These are phyloP conservation scores for Pythium plurisporium DNA, from an alignment of 352 stramenopile species.

Conservation along the genomic window DNA sequence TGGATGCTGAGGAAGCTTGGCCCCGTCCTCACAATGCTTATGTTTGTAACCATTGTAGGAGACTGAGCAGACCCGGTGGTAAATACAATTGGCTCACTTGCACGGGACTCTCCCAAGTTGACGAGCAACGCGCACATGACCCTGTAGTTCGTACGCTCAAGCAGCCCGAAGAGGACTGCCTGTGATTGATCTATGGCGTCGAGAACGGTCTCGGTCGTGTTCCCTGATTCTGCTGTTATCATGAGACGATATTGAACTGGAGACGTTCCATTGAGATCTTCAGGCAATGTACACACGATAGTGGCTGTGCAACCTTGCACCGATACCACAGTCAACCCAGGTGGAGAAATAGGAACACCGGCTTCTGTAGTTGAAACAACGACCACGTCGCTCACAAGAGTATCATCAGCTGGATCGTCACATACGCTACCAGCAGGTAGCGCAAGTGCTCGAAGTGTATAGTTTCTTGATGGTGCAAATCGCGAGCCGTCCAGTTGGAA, in stretches of 20 bases:
- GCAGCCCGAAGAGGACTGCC: background rate
- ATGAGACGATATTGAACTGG: background rate
- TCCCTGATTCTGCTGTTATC: background rate
- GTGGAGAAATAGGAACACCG: constrained; percentile 25
- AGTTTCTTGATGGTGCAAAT: constrained; percentile 26
- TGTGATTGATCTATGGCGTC: background rate
- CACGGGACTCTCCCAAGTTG: constrained; percentile 1
- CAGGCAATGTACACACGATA: constrained; percentile 19
- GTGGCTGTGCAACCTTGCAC: constrained; percentile 19
- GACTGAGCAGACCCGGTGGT: background rate
- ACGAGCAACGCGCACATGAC: constrained; percentile 3
- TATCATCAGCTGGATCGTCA: constrained; percentile 23
- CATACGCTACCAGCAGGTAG: constrained; percentile 36
- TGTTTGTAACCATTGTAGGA: constrained; percentile 4
- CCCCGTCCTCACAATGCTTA: constrained; percentile 10
- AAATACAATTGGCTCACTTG: constrained; percentile 1
- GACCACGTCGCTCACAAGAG: constrained; percentile 31
- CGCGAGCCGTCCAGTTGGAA: constrained; percentile 10
- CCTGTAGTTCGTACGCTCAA: constrained; percentile 23
- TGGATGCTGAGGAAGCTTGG: constrained; percentile 27
- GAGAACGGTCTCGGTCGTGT: background rate
- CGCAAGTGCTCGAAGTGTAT: constrained; percentile 41
- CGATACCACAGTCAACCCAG: constrained; percentile 11
- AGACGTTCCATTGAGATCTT: constrained; percentile 30
- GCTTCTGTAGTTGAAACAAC: constrained; percentile 23